Evolutionary conservation across 2,329 filamentous ascomycete species (phyloP).

Genomic region (Emericellopsis atlantica): DNA sequence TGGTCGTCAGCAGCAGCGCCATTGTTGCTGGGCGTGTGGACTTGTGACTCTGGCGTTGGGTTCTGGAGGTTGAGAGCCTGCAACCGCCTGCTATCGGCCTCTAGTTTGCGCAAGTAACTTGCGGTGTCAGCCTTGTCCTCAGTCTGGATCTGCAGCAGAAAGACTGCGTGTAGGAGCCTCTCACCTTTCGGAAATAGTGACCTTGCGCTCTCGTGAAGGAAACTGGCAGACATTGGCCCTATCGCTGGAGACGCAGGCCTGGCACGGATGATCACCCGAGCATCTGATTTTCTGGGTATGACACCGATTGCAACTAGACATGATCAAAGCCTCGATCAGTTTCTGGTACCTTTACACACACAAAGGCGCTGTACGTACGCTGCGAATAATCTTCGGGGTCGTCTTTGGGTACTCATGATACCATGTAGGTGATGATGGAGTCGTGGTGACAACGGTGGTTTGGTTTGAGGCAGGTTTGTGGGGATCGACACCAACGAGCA

Average conservation of each 20-base stretch:
- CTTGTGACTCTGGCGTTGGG: constrained; percentile 4
- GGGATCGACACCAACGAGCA: neutral
- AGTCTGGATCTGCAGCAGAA: neutral
- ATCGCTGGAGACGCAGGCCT: constrained; percentile 22
- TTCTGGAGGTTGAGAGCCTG: constrained; percentile 2
- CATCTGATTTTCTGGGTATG: constrained; percentile 33
- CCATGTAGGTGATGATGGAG: constrained; percentile 1
- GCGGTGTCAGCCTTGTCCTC: neutral
- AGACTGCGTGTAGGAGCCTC: neutral
- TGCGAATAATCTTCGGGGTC: constrained; percentile 11
- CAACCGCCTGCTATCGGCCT: constrained; percentile 7
- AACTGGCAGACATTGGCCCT: constrained; percentile 23
- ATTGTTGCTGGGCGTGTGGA: neutral
- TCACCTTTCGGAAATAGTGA: constrained; percentile 16
- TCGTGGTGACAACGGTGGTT: neutral
- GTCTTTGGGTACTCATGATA: constrained; percentile 4
- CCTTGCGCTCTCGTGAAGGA: constrained; percentile 24
- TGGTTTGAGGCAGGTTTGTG: neutral
- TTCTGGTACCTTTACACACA: constrained; percentile 1
- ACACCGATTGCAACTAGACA: constrained; percentile 23
- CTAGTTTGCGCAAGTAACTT: constrained; percentile 7
- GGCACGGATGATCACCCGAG: constrained; percentile 27
- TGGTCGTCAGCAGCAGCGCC: neutral
- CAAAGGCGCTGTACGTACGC: constrained; percentile 6
- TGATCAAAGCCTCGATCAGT: neutral